Conservation (phyloP, 306 rosid species). For the Prunus salicina region DNA sequence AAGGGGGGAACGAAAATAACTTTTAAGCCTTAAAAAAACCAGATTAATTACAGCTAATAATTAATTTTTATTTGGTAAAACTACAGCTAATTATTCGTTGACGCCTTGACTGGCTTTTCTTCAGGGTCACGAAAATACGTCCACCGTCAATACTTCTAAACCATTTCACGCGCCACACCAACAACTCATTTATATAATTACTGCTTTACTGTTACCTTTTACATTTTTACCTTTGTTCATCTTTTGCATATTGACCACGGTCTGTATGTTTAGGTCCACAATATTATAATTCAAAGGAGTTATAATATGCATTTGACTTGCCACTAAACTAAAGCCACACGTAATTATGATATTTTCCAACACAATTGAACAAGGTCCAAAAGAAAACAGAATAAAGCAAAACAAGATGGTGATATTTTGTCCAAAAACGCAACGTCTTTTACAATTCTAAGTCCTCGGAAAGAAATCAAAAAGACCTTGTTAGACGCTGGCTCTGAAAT, state of each 20-base stretch:
- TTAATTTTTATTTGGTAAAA: neutral
- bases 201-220: neutral
- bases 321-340: neutral
- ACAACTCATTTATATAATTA: neutral
- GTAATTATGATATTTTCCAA: neutral
- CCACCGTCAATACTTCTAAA: neutral
- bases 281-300: neutral
- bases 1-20: no score
- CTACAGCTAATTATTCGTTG: neutral
- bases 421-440: neutral
- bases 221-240: neutral
- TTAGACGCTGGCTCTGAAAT: no score
- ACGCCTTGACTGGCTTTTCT: constrained; percentile 1
- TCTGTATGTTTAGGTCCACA: neutral
- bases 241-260: neutral
- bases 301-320: neutral
- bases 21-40: neutral
- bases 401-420: neutral
- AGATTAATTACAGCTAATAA: neutral
- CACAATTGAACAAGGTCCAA: neutral
- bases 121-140: neutral
- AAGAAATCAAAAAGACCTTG: no score
- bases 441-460: neutral
- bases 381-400: neutral
- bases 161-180: neutral